Percentiles rank a stretch among this genome's conserved stretches.
Evolutionary conservation across 352 stramenopile species (phyloP).

Genomic region (Globisporangium apiculatum): DNA sequence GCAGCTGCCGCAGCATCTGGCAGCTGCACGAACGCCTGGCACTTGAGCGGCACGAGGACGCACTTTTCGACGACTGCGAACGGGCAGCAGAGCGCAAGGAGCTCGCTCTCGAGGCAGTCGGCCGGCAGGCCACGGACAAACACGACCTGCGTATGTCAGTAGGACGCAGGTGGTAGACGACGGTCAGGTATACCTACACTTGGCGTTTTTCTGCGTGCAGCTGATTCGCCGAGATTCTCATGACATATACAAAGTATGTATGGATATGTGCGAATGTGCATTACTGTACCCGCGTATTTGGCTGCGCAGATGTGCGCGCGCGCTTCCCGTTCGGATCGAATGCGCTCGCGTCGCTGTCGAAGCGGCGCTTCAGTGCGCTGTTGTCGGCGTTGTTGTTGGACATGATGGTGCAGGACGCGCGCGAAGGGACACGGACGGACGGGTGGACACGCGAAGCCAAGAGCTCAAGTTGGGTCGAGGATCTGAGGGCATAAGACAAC

Average conservation of each 20-base stretch:
- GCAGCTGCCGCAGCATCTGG: constrained; percentile 50
- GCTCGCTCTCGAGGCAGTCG: constrained; percentile 78
- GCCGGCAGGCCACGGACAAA: constrained; percentile 67
- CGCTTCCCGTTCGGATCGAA: constrained; percentile 33
- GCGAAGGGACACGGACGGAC: too few species aligned
- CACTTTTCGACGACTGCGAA: constrained; percentile 80
- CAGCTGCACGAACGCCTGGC: constrained; percentile 76
- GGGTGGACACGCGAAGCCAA: too few species aligned
- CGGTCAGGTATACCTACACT: neutral
- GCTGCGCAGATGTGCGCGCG: constrained; percentile 19
- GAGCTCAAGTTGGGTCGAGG: too few species aligned
- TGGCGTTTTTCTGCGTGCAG: neutral
- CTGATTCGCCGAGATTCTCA: too few species aligned
- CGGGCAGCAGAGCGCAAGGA: constrained; percentile 72
- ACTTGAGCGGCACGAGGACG: constrained; percentile 65
- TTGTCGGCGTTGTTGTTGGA: constrained; percentile 1
- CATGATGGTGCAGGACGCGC: too few species aligned
- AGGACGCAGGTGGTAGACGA: constrained; percentile 11
- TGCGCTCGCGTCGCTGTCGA: constrained; percentile 13
- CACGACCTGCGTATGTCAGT: constrained; percentile 33
- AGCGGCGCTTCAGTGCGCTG: constrained; percentile 33
- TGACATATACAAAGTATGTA: too few species aligned
- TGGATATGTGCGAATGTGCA: too few species aligned
- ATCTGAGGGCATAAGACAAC: too few species aligned
- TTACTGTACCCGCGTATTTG: constrained; percentile 34